Base-by-base conservation (phyloP, 768 basidiomycete genomes). In the Suillus subluteus region DNA sequence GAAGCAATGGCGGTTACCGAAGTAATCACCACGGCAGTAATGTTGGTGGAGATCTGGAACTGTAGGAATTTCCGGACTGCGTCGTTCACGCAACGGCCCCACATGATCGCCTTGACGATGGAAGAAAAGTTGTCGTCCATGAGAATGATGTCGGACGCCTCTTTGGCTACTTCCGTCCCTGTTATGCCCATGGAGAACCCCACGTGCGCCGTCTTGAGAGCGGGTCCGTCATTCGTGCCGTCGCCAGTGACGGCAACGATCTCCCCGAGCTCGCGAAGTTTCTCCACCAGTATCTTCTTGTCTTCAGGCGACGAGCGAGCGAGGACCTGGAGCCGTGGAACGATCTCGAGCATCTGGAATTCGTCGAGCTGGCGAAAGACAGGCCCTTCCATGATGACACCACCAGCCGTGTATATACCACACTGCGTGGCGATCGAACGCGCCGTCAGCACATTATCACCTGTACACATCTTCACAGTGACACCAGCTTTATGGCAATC, bases 61-160 rank as follows among this genome's bases (percentile, higher is more conserved):
- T 98, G 97, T 66, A 99, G 75, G 82, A 99, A 99, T 82, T 99
- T 99, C 75, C 91, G 90, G 62, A 99, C 98, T 0, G 96, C 89
- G 73, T 99, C 98, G 77, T 98, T 99, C 68, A 99, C 97, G 73
- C 95, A 97, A 59, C 98, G 93, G 52, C 98, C 98, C 97, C 98
- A 99, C 84, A 98, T 96, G 72, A 99, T 98, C 65, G 98, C 98
- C 72, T 95, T 91, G 70, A 98, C 95, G 73, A 99, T 96, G 3
- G 94, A 96, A 5, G 94, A 82, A 76, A 99, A 99, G 76, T 97
- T 96, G 79, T 96, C 95, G 75, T 96, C 93, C 96, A 98, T 98
- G 50, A 98, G 88, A 72, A 99, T 96, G 74, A 99, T 98, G 73
- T 99, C 98, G 8, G 97, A 98, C 1, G 98, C 98, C 78, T 98